Conservation (phyloP, 2,329 filamentous ascomycete genomes). For the Monosporascus sp. region DNA sequence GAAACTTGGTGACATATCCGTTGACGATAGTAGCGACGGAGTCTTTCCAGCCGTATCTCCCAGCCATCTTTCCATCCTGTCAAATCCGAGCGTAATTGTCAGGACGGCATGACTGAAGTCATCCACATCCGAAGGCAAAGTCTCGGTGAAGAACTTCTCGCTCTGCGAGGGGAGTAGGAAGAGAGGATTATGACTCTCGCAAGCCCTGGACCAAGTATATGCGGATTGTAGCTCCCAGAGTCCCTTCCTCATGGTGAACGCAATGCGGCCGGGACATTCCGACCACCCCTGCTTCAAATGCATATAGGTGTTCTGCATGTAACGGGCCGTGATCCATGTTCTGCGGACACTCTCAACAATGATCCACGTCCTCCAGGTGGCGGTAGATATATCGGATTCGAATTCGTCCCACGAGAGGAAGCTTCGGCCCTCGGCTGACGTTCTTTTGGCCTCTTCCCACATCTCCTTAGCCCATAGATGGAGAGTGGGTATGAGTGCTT, state of each 20-base stretch:
- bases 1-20: no score
- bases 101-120: conserved; percentile 12
- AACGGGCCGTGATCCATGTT: conserved; percentile 18
- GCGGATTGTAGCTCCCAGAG: conserved; percentile 24
- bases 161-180: conserved; percentile 9
- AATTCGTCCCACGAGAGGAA: no score
- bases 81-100: conserved; percentile 10
- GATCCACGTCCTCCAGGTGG: conserved; percentile 23
- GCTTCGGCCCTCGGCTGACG: no score
- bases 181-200: conserved; percentile 7
- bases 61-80: conserved; percentile 12
- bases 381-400: neutral
- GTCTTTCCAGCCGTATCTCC: neutral
- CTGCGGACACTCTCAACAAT: conserved; percentile 25
- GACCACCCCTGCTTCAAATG: conserved; percentile 20
- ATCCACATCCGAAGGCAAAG: conserved; percentile 13
- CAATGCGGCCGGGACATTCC: conserved; percentile 21
- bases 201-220: conserved; percentile 13
- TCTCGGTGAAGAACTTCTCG: conserved; percentile 8
- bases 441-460: conserved; percentile 10
- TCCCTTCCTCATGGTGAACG: conserved; percentile 19
- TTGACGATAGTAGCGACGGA: no score
- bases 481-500: conserved; percentile 25
- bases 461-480: conserved; percentile 17
- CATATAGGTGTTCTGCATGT: conserved; percentile 19